Base-by-base conservation (phyloP, 2,329 filamentous ascomycete genomes). In the Nemania sp. region DNA sequence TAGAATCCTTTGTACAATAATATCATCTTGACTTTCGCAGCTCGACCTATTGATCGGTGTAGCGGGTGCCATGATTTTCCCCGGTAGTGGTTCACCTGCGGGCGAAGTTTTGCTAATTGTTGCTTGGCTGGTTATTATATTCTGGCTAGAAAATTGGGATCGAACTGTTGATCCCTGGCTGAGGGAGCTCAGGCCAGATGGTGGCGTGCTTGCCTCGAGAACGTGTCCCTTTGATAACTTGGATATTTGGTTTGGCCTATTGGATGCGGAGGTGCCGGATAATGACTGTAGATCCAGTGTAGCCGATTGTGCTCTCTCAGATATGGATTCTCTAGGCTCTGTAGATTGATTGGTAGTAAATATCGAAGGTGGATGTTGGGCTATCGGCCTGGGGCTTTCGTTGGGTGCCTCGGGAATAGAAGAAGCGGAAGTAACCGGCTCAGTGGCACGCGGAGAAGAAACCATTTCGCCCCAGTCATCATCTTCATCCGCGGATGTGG, bases 381-480 rank as follows among this genome's bases (percentile, higher is more conserved):
- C 18, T 48, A 40, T 25, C 49, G 59, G 5, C 40, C 34, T 17
- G 13, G 40, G 35, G 11, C n/a, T 43, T 18, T 25, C n/a, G 29
- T 32, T 37, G 43, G 43, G 17, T 7, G 17, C 18, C n/a, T 43
- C n/a, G 15, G 48, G 15, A 47, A 45, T 20, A 6, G 57, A 15
- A 11, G 51, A n/a, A 13, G 35, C 17, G 20, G 63, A 54, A 54
- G 52, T 17, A 39, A n/a, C 55, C 17, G 34, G 21, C 21, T 55
- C 57, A 17, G 40, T 49, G 34, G 54, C 66, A 40, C 65, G 47
- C 42, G 76, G 78, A 3, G 79, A 80, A 7, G 75, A 76, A 1
- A 87, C 76, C 84, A 87, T 87, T 62, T 87, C 84, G 2, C 84
- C 84, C 84, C 84, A 87, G 39, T 86, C 83, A 1, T 84, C 82